phyloP scores from a whole-genome alignment of 2,329 filamentous ascomycete genomes.

The Xenoacremonium recifei region DNA sequence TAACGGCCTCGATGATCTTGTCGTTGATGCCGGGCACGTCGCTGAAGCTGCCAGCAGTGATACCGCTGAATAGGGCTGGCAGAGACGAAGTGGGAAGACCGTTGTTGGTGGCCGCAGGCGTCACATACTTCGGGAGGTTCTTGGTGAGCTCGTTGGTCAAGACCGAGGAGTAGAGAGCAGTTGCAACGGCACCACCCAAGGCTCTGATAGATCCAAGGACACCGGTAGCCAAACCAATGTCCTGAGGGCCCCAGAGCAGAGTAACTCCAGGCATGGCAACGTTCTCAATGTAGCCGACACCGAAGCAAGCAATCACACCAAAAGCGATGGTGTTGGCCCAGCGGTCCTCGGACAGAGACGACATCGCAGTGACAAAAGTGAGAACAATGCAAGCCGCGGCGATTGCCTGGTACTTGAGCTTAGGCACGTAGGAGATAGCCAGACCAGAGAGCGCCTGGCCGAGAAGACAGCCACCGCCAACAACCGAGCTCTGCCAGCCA shows the following conservation, averaged over 20 bases:
- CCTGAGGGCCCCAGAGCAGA: conserved; percentile 44
- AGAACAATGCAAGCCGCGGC: conserved; percentile 28
- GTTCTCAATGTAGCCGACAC: conserved; percentile 39
- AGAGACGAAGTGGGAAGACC: conserved; percentile 35
- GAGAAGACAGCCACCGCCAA: conserved; percentile 40
- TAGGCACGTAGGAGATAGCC: conserved; percentile 34
- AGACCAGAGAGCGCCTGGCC: conserved; percentile 38
- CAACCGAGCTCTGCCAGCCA: conserved; percentile 41
- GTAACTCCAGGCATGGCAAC: conserved; percentile 42
- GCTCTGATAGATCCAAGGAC: conserved; percentile 45
- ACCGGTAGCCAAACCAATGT: conserved; percentile 44
- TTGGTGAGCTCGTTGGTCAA: conserved; percentile 34
- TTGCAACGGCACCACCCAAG: conserved; percentile 37
- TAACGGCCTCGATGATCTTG: conserved; percentile 32
- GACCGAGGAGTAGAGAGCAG: conserved; percentile 36
- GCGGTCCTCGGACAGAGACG: conserved; percentile 24
- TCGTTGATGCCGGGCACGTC: conserved; percentile 34
- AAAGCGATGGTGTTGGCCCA: conserved; percentile 32
- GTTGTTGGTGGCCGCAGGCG: conserved; percentile 31
- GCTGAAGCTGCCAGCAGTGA: conserved; percentile 30
- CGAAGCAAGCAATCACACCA: conserved; percentile 29
- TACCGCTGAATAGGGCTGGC: conserved; percentile 31
- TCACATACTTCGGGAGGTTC: conserved; percentile 33
- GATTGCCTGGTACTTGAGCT: conserved; percentile 35
- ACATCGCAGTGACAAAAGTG: conserved; percentile 33